A percentile compares a stretch with the other conserved stretches of the same genome.
Conservation (phyloP, 129 eudicot species). For the Dittrichia graveolens region DNA sequence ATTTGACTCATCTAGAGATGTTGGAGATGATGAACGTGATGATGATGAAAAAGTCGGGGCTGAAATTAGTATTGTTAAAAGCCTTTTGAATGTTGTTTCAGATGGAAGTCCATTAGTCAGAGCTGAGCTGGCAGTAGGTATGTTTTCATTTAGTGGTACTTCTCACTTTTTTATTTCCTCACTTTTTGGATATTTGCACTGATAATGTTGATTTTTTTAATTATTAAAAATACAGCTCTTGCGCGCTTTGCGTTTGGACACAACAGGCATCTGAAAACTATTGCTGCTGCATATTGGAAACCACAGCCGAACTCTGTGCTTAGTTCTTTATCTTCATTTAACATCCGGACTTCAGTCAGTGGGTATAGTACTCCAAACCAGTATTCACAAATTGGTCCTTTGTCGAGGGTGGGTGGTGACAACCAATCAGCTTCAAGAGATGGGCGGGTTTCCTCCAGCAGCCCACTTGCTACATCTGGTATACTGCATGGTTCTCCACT, state of each 20-base stretch:
- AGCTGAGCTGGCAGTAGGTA: constrained; percentile 96
- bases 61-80: constrained; percentile 72
- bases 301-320: constrained; percentile 76
- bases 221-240: constrained; percentile 57
- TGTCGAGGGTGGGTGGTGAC: constrained; percentile 69
- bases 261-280: constrained; percentile 82
- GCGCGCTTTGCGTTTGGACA: constrained; percentile 96
- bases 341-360: constrained; percentile 58
- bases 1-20: constrained; percentile 74
- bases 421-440: constrained; percentile 57
- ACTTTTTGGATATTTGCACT: background rate
- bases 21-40: constrained; percentile 85
- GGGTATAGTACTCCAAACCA: constrained; percentile 80
- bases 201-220: constrained; percentile 10
- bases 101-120: constrained; percentile 98
- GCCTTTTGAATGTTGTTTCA: constrained; percentile 79
- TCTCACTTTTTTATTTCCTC: background rate
- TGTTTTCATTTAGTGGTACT: constrained; percentile 24
- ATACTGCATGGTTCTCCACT: constrained; percentile 94
- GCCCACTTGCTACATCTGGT: constrained; percentile 84
- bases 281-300: constrained; percentile 87
- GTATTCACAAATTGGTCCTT: constrained; percentile 68
- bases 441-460: constrained; percentile 74
- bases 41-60: constrained; percentile 90
- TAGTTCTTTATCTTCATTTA: constrained; percentile 65